These are phyloP conservation scores for Iberis pinnata DNA, from an alignment of 345 rosid species.

Conservation along the genomic window DNA sequence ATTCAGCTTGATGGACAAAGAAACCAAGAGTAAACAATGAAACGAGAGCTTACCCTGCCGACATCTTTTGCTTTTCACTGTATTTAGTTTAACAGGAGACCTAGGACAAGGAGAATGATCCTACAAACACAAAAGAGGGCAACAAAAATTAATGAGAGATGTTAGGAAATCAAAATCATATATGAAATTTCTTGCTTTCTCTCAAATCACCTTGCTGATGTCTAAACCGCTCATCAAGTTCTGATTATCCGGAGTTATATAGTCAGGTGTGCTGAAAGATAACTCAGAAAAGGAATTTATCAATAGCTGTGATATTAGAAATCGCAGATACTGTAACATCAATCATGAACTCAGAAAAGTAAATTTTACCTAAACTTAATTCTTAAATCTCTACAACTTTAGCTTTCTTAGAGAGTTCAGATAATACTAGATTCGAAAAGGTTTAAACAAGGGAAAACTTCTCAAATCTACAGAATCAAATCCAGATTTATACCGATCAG, in stretches of 20 bases:
- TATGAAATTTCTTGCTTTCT: not conserved
- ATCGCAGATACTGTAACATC: not conserved
- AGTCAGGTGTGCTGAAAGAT: conserved; percentile 84
- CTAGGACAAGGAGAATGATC: conserved; percentile 74
- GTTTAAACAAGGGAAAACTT: too few species aligned
- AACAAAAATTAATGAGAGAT: not conserved
- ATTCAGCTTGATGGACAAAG: too few species aligned
- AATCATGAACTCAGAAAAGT: conserved; percentile 3
- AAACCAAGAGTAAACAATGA: too few species aligned
- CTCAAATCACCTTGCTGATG: conserved; percentile 47
- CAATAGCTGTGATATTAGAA: conserved; percentile 1
- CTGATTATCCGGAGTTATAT: conserved; percentile 88
- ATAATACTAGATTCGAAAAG: not conserved
- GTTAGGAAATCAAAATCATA: not conserved
- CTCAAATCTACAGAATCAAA: not conserved
- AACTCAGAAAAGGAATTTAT: not conserved
- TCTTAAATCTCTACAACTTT: not conserved
- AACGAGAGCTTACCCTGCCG: conserved; percentile 43
- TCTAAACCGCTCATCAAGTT: conserved; percentile 45
- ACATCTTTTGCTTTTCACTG: conserved; percentile 48
- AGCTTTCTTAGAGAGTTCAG: not conserved
- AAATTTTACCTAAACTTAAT: not conserved
- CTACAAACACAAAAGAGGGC: conserved; percentile 28
- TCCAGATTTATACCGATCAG: too few species aligned
- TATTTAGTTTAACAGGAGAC: conserved; percentile 76